Base-by-base conservation (phyloP, 2,329 filamentous ascomycete genomes). In the Diplocarpon mali region DNA sequence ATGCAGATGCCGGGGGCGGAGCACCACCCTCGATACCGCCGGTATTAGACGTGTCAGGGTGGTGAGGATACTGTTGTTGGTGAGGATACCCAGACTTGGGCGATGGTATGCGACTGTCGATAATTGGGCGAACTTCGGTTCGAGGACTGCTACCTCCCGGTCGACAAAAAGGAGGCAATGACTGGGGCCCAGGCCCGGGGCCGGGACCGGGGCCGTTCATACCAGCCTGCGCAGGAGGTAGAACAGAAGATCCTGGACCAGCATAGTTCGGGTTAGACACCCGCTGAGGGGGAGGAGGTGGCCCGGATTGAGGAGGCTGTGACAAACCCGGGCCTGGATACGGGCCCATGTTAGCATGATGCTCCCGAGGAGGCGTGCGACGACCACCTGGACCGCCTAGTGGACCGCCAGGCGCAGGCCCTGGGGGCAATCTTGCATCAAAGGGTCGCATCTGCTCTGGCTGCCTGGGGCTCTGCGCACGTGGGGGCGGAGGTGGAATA, bases 41-140 rank as follows among this genome's bases (percentile, higher is more conserved):
- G 42, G 55, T 50, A 20, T 57, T 53, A 16, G 57, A 56, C 7
- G 54, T 52, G 38, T 88, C 85, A 37, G 77, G 76, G 53, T 87
- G 85, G 53, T 85, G 82, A 55, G 83, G 71, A 60, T 86, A 93
- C 51, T 81, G 83, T 52, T 82, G 84, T 51, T 85, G 85, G 57
- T 89, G 85, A 5, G 83, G 80, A 59, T 92, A 95, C 7, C 78
- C 80, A 32, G 86, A 83, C 59, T 88, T 89, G 47, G 89, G 89
- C n/a, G 90, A 95, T n/a, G 85, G 78, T 65, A 89, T 84, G 48
- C 85, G 80, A 60, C 83, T 86, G 53, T 95, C 89, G 53, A 90
- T 76, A 51, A 92, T 74, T 1, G 84, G 83, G 42, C 88, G 78
- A 38, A 88, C 80, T 53, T 95, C 90, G 40, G 83, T 78, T n/a